These are phyloP conservation scores for Pyrus betulifolia DNA, from an alignment of 306 rosid species.

Conservation along the genomic window DNA sequence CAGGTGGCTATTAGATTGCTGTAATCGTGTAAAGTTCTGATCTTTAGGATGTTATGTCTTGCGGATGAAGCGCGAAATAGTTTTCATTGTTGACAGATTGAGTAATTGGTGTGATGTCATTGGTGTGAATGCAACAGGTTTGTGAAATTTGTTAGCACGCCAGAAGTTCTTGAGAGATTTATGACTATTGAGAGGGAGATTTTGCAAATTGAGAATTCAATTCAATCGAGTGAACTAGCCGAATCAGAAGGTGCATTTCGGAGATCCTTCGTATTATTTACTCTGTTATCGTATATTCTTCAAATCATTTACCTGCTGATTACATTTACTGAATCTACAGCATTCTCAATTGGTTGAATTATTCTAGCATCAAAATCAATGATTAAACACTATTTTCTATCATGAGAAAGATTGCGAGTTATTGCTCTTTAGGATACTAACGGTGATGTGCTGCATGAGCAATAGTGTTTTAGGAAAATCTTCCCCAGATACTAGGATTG, in stretches of 20 bases:
- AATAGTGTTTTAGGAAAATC: no score
- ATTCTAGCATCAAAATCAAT: not conserved
- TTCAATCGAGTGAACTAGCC: slow-evolving; percentile 49
- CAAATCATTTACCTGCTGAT: not conserved
- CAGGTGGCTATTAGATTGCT: not conserved
- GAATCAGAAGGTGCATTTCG: slow-evolving; percentile 59
- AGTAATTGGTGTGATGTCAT: not conserved
- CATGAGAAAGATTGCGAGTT: not conserved
- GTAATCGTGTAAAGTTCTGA: not conserved
- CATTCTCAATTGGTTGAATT: not conserved
- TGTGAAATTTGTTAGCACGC: slow-evolving; percentile 83
- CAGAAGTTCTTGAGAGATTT: slow-evolving; percentile 93
- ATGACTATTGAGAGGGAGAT: slow-evolving; percentile 89
- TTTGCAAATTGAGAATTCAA: slow-evolving; percentile 81
- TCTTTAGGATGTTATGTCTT: not conserved
- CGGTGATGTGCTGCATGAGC: no score
- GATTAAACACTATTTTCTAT: not conserved
- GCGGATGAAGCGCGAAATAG: not conserved
- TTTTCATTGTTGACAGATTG: not conserved
- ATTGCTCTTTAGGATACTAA: no score
- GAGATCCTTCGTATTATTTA: slow-evolving; percentile 2
- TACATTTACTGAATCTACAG: not conserved
- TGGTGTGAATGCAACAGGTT: slow-evolving; percentile 46
- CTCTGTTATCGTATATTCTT: not conserved
- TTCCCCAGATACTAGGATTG: not conserved